These are phyloP conservation scores for Termitomyces sp. DNA, from an alignment of 768 basidiomycete species.

Conservation along the genomic window DNA sequence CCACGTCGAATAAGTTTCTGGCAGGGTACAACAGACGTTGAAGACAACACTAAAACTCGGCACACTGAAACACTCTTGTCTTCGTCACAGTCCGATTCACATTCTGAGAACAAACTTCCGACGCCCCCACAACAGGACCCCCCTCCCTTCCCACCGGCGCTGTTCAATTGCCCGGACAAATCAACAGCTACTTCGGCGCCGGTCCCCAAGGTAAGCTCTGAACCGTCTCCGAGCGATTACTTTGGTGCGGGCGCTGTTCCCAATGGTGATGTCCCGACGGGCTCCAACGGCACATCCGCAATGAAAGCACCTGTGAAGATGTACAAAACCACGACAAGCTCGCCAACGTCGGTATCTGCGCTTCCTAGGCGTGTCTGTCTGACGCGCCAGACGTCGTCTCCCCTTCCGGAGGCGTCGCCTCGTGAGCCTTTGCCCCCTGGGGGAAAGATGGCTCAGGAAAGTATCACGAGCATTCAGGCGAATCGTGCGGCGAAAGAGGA, in stretches of 20 bases:
- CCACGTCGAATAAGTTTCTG: constrained; percentile 68
- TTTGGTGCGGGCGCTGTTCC: background rate
- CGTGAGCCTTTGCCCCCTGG: constrained; percentile 31
- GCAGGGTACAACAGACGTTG: constrained; percentile 72
- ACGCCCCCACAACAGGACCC: constrained; percentile 4
- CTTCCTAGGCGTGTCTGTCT: constrained; percentile 50
- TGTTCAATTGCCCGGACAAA: background rate
- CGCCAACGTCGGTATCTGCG: constrained; percentile 38
- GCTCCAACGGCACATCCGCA: background rate
- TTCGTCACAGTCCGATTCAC: background rate
- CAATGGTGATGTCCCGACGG: background rate
- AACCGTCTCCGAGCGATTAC: constrained; percentile 11
- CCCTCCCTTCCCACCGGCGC: background rate
- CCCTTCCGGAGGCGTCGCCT: constrained; percentile 43
- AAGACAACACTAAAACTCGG: constrained; percentile 21
- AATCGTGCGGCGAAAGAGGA: constrained; percentile 63
- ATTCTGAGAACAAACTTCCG: background rate
- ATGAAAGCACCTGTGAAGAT: background rate
- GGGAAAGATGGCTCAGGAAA: constrained; percentile 27
- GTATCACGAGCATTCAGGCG: constrained; percentile 24
- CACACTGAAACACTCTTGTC: constrained; percentile 9
- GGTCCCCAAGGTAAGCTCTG: background rate
- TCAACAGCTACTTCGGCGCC: constrained; percentile 10
- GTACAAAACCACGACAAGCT: constrained; percentile 8
- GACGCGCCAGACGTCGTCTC: constrained; percentile 63